Base-by-base conservation (phyloP, 768 basidiomycete species). In the Boletus bicolor region DNA sequence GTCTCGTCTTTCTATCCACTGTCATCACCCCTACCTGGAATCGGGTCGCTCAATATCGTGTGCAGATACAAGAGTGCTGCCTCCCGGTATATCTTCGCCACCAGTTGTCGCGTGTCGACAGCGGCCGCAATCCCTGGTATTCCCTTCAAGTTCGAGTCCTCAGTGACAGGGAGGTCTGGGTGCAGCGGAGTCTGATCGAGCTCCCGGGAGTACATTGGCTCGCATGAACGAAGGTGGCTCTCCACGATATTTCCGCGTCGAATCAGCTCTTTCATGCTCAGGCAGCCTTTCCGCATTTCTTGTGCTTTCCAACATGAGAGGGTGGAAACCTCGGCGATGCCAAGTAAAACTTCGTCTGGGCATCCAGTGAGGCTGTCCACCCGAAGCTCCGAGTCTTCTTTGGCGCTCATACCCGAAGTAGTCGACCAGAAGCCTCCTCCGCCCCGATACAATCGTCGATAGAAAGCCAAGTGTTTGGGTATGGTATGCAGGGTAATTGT, bases 321-420 rank as follows among this genome's bases (percentile, higher is more conserved):
- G 7, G 79, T 77, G n/a, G 86, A 84, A 21, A 82, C 78, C 65
- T 92, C 89, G 24, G 84, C 89, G 56, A 92, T 80, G 37, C 83
- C 87, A 56, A 91, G 79, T 67, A 92, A 71, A 9, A 83, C 86
- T 62, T 87, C 87, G 63, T 93, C 87, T 3, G 90, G 85, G 74
- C 89, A 91, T 30, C 90, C 90, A 24, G 82, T 85, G 56, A 91
- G 71, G 44, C 73, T 70, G 59, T 89, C 87, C 80, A 91, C 85
- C 47, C 79, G 79, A 60, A 84, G 71, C 51, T 80, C 75, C 49
- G 73, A 73, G 46, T 77, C 73, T 15, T 73, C 72, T 62, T 68
- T 72, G 51, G 68, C 56, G 53, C 64, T 57, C 56, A 60, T 51
- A 42, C 63, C 62, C 28, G 65, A 59, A 44, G 62, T 66, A 44